Base-by-base conservation (phyloP, 192 early-diverging fungal genomes). In the Gorgonomyces haynaldii region DNA sequence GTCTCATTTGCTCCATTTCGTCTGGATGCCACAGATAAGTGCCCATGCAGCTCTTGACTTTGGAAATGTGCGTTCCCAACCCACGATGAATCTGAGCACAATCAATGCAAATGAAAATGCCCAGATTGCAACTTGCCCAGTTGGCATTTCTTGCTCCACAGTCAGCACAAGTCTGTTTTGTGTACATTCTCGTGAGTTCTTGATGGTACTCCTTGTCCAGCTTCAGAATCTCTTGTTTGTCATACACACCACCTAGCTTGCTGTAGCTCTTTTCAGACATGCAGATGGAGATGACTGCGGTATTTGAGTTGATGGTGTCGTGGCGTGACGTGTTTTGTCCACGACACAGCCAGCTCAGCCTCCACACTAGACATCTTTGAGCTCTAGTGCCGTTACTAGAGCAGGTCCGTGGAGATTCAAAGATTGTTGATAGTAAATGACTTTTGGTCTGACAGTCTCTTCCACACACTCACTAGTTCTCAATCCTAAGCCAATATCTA, bases 61-160 rank as follows among this genome's bases (percentile, higher is more conserved):
- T 50, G 34, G 49, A 50, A n/a, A 50, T 50, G 42, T 50, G 49
- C 9, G 40, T 42, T 0, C 49, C 49, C 8, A 50, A 17, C 10
- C 21, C 17, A 13, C 49, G 49, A 42, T 50, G 49, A 13, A 50
- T 43, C 42, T 28, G 21, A 20, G 42, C 42, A 48, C 49, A 50
- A 12, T 28, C 21, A 15, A 50, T 44, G 42, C 49, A 50, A 5
- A 50, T n/a, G 19, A 50, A 50, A 19, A 50, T 50, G n/a, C 49
- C 49, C 12, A 50, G 49, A 23, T 50, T 50, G 21, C 49, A 50
- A 17, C 42, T 49, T 9, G 49, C 49, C 49, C 49, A 50, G 32
- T 34, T 34, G 32, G 32, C 13, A 16, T 20, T 12, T 15, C 15
- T 34, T 9, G 32, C 32, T 12, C 32, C 32, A 15, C 32, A 34